Percentiles rank a stretch among this genome's conserved stretches.
Evolutionary conservation across 768 basidiomycete genomes (phyloP).

Genomic region (Boletus vermiculosoides): DNA sequence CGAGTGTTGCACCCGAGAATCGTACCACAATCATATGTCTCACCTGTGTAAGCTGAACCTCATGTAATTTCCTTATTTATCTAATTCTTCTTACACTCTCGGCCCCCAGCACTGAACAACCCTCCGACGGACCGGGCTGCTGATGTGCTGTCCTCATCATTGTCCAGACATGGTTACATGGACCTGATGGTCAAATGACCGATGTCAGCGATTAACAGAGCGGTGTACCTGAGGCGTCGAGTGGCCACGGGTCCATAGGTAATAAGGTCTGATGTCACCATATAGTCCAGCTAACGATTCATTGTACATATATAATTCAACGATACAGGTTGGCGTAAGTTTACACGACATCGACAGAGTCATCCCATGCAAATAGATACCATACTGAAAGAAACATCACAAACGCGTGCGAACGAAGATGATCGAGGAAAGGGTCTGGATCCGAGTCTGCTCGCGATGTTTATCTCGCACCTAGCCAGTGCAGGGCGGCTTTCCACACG

Average conservation of each 20-base stretch:
- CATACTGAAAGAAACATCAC: neutral
- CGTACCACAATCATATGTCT: neutral
- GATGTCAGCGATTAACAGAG: neutral
- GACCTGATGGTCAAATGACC: neutral
- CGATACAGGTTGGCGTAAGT: slow-evolving; percentile 2
- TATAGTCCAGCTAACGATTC: neutral
- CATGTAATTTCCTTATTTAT: neutral
- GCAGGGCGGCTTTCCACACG: slow-evolving; percentile 34
- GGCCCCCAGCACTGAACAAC: neutral
- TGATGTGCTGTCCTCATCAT: neutral
- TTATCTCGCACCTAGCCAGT: slow-evolving; percentile 33
- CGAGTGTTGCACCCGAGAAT: neutral
- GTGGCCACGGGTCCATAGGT: neutral
- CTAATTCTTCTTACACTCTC: neutral
- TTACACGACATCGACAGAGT: neutral
- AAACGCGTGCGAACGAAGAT: neutral
- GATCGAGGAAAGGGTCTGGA: neutral
- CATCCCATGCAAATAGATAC: slow-evolving; percentile 20
- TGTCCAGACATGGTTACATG: neutral
- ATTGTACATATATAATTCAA: slow-evolving; percentile 2
- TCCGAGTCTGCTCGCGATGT: neutral
- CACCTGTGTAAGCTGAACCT: neutral
- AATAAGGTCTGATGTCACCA: neutral
- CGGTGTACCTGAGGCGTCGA: too few species aligned
- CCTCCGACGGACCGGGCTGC: too few species aligned